Conservation (phyloP, 208 protist genomes). For the Acanthamoeba lenticulata region DNA sequence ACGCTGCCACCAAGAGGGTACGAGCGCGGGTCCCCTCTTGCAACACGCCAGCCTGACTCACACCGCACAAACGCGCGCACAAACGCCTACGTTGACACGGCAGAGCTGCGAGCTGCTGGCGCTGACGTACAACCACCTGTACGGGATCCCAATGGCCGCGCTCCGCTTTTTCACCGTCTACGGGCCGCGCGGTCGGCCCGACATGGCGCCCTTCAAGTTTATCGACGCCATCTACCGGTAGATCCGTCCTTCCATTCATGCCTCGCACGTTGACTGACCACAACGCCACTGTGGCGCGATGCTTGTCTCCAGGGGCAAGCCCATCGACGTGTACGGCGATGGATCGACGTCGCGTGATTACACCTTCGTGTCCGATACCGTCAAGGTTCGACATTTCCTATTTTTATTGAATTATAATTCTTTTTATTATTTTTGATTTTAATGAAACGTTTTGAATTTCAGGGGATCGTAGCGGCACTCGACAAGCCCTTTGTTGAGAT, state of each 20-base stretch:
- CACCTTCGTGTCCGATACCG: slow-evolving; percentile 62
- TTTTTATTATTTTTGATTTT: background rate
- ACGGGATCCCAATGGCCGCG: slow-evolving; percentile 58
- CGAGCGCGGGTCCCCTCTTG: too few species aligned
- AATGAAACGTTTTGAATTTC: background rate
- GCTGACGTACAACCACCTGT: slow-evolving; percentile 65
- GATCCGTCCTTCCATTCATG: background rate
- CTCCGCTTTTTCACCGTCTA: slow-evolving; percentile 70
- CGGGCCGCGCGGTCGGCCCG: slow-evolving; percentile 47
- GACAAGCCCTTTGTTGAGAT: slow-evolving; percentile 50
- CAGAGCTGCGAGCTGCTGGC: slow-evolving; percentile 64
- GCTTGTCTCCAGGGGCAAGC: slow-evolving; percentile 9
- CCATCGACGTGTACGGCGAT: slow-evolving; percentile 61
- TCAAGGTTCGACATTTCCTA: background rate
- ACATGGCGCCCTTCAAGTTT: slow-evolving; percentile 69
- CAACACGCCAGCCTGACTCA: background rate
- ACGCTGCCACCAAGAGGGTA: slow-evolving; percentile 66
- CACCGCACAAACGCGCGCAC: background rate
- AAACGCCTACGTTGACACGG: background rate
- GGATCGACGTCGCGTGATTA: slow-evolving; percentile 59
- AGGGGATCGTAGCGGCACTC: slow-evolving; percentile 45
- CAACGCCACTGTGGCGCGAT: background rate
- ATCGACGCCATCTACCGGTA: slow-evolving; percentile 46
- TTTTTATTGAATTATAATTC: background rate
- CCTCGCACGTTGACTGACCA: background rate